Conservation (phyloP, 768 basidiomycete species). For the Boletus reticulatus region DNA sequence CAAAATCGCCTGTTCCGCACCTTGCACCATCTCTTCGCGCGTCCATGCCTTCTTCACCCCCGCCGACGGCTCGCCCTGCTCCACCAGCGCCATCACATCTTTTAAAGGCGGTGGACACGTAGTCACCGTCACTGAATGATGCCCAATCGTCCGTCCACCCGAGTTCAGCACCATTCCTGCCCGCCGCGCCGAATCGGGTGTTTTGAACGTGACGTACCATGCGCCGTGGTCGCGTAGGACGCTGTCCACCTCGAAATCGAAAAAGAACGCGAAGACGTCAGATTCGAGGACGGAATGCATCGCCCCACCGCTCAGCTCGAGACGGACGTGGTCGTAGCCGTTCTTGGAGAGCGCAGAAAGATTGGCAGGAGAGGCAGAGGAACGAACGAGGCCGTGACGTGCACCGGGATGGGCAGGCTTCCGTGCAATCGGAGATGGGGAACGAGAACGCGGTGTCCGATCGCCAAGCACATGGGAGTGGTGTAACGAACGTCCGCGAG, state of each 20-base stretch:
- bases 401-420: conserved; percentile 35
- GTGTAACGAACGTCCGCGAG: conserved; percentile 28
- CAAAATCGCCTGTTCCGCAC: conserved; percentile 54
- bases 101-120: conserved; percentile 38
- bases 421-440: conserved; percentile 42
- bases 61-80: conserved; percentile 26
- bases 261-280: conserved; percentile 67
- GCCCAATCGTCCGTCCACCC: conserved; percentile 50
- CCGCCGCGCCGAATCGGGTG: conserved; percentile 58
- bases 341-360: conserved; percentile 54
- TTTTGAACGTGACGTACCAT: conserved; percentile 81
- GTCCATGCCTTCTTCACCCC: conserved; percentile 48
- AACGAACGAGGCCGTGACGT: conserved; percentile 21
- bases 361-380: conserved; percentile 18
- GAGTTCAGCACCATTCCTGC: conserved; percentile 63
- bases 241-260: conserved; percentile 68
- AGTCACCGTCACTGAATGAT: conserved; percentile 57
- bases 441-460: conserved; percentile 30
- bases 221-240: conserved; percentile 67
- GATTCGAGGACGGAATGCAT: conserved; percentile 58
- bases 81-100: conserved; percentile 32
- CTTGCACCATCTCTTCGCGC: conserved; percentile 49
- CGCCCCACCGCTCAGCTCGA: conserved; percentile 47
- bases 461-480: conserved; percentile 13
- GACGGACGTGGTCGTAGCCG: conserved; percentile 62